A percentile compares a stretch with the other conserved stretches of the same genome.
Evolutionary conservation across 768 basidiomycete species (phyloP).

Genomic region (Panaeolus papilionaceus): DNA sequence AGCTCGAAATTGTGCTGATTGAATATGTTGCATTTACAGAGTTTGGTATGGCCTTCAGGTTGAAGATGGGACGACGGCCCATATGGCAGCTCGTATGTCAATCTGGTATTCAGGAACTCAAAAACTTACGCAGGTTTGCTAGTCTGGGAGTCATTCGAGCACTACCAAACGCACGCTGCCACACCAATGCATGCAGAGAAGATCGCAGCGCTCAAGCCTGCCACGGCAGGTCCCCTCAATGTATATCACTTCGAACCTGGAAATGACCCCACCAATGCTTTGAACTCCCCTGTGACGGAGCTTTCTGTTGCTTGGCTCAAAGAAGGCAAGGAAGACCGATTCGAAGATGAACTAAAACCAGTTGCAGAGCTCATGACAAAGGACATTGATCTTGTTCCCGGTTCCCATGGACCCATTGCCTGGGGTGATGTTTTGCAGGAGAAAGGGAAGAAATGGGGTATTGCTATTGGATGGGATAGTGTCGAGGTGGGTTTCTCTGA

Average conservation of each 20-base stretch:
- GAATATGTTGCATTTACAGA: not conserved
- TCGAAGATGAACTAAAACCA: constrained; percentile 15
- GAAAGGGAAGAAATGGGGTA: constrained; percentile 17
- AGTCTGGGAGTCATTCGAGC: constrained; percentile 30
- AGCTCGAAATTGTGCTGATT: not conserved
- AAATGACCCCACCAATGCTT: constrained; percentile 18
- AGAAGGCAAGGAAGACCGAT: constrained; percentile 23
- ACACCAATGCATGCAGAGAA: constrained; percentile 23
- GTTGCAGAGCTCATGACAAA: constrained; percentile 14
- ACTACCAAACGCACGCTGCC: constrained; percentile 25
- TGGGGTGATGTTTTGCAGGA: constrained; percentile 27
- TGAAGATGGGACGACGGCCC: constrained; percentile 9
- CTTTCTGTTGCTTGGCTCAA: constrained; percentile 23
- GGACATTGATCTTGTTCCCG: constrained; percentile 18
- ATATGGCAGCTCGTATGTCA: constrained; percentile 4
- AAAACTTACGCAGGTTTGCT: not conserved
- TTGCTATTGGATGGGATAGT: constrained; percentile 30
- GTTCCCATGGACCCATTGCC: constrained; percentile 19
- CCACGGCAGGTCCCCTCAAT: constrained; percentile 16
- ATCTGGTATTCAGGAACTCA: not conserved
- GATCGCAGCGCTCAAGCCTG: constrained; percentile 17
- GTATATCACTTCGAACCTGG: constrained; percentile 27
- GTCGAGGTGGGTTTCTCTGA: constrained; percentile 17
- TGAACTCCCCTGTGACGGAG: constrained; percentile 26
- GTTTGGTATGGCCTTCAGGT: constrained; percentile 10